Base-by-base conservation (phyloP, 1,139 yeast genomes). In the Kluyveromyces sp. region DNA sequence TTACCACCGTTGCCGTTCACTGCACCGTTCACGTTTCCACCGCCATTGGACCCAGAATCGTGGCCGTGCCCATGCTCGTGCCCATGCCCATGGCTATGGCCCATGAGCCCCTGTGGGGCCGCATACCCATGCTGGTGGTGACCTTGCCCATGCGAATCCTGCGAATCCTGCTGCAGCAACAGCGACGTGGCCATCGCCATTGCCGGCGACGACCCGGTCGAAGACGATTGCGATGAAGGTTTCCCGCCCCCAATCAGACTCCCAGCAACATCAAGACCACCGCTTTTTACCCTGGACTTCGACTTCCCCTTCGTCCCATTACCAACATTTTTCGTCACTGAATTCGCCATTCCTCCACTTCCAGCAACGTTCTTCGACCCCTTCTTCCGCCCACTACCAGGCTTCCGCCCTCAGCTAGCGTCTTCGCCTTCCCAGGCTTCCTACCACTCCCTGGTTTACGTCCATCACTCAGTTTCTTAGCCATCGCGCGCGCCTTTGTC, bases 381-480 rank as follows among this genome's bases (percentile, higher is more conserved):
- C 42, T 46, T 34, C 57, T 62, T 66, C 46, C 71, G 55, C 6
- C 72, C 71, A 44, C 67, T 60, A 0, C 72, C 72, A 1, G 69
- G 68, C 49, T 68, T 67, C 43, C 71, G 59, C 8, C 72, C 47
- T 67, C 66, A n/a, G 64, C 60, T 33, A 68, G 47, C 3, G 71
- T 68, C 54, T 68, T 68, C 2, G 64, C 71, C 43, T 60, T 65
- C 5, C 71, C 71, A 4, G 70, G 70, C 43, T 66, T 68, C 42
- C 72, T 57, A 2, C 72, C 72, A 51, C 66, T 60, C 0, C 71
- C 71, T 2, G 66, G 68, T 47, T 66, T 67, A 46, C 71, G 61
- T 6, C 72, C 72, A 51, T 67, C 69, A 25, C 68, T 65, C 45
- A 68, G 56, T 33, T 69, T 67, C 49, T 68, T 68, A 5, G 71